Evolutionary conservation across 2,329 filamentous ascomycete species (phyloP), one percentile per base, ranked within the genome.

Genomic region (Aureobasidium zeae): DNA sequence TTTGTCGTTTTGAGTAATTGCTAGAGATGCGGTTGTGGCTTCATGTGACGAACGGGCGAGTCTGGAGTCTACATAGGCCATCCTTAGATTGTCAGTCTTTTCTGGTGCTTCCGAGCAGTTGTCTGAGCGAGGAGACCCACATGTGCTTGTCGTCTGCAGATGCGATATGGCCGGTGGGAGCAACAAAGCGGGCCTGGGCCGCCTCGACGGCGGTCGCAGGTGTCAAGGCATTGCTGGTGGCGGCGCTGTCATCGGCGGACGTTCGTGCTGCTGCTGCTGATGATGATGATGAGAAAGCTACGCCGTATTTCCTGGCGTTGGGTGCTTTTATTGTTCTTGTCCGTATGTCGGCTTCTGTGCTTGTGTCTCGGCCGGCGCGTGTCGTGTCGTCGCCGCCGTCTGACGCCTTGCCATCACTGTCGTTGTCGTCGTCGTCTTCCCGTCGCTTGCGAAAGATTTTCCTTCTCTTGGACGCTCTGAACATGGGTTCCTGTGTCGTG

Each of bases 31-130:
- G 20, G 37, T 38, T 12, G 17, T 12, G 24, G 44, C 5, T 24
- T 48, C 47, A 45, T 35, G 28, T 42, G 28, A 46, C 34, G 39
- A 30, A 17, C 39, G 81, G 73, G 81, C 79, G 63, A 87, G 68
- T 64, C 82, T 78, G 54, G 82, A 80, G 70, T 87, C 83, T 86
- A 88, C 79, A 66, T 84, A 88, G 67, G 81, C 77, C 72, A 77
- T 81, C 82, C 83, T 87, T 77, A 69, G 71, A 73, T 69, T 63
- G 77, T 87, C 77, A 87, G 83, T 65, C 32, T 47, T 13, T 42
- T 22, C 31, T 45, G 33, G 20, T 9, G 39, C 43, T 22, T 44
- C 25, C 5, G 5, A 25, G 22, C 4, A 46, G 12, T 15, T 43
- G 45, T 25, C 39, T 9, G 15, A 5, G 24, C 21, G 22, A 16